These are phyloP conservation scores for Ilex paraguariensis DNA, from an alignment of 305 asterid genomes.

Conservation along the genomic window DNA sequence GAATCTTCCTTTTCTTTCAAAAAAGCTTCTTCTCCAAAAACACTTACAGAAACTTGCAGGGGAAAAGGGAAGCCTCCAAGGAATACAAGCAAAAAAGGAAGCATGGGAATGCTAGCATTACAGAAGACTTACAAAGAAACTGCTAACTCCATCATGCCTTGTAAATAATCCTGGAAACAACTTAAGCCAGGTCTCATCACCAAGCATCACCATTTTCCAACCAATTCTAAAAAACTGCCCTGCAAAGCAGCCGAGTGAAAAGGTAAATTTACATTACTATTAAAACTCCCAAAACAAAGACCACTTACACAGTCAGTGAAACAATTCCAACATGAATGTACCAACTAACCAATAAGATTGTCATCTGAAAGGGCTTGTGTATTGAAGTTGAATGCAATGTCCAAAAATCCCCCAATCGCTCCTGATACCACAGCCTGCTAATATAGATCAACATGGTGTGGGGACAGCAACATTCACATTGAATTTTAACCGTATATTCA, in stretches of 20 bases:
- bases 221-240: conserved; percentile 72
- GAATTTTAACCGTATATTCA: background rate
- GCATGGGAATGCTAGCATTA: too few relatives aligned
- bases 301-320: conserved; percentile 9
- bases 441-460: conserved; percentile 5
- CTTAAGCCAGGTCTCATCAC: conserved; percentile 94
- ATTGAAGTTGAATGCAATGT: conserved; percentile 85
- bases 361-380: conserved; percentile 83
- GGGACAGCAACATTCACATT: background rate
- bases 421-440: conserved; percentile 93
- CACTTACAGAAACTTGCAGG: too few relatives aligned
- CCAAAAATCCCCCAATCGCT: conserved; percentile 83
- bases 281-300: background rate
- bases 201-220: conserved; percentile 90
- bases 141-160: conserved; percentile 89
- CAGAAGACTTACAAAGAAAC: conserved; percentile 73
- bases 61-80: too few relatives aligned
- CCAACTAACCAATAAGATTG: conserved; percentile 77
- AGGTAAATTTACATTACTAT: conserved; percentile 7
- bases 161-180: conserved; percentile 75
- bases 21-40: too few relatives aligned
- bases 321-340: conserved; percentile 9
- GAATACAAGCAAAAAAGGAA: too few relatives aligned
- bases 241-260: conserved; percentile 25
- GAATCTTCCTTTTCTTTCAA: too few relatives aligned